Evolutionary conservation across 2,329 filamentous ascomycete species (phyloP).

Genomic region (Cercospora berteroae): DNA sequence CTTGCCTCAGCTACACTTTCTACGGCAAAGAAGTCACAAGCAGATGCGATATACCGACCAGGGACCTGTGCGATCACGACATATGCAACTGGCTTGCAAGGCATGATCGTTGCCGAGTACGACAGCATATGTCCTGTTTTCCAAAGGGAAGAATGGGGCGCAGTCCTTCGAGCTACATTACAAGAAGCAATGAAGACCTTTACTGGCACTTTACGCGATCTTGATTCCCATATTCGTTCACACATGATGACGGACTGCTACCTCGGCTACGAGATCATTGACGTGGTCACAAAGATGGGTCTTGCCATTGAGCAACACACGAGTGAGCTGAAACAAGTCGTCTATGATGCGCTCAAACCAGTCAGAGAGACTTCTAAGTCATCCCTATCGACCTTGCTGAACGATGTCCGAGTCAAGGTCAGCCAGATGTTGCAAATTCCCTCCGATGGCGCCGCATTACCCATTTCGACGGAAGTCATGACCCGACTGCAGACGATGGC

Average conservation of each 20-base stretch:
- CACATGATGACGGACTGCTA: conserved; percentile 91
- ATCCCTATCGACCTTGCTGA: conserved; percentile 77
- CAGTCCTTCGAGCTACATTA: conserved; percentile 75
- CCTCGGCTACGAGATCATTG: conserved; percentile 90
- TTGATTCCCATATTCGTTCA: conserved; percentile 84
- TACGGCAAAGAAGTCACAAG: conserved; percentile 70
- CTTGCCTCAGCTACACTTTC: conserved; percentile 78
- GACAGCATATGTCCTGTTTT: conserved; percentile 89
- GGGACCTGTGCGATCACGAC: conserved; percentile 89
- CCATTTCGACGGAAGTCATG: conserved; percentile 81
- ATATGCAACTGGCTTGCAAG: conserved; percentile 84
- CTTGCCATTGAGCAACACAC: conserved; percentile 77
- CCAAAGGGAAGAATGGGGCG: conserved; percentile 76
- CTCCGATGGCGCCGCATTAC: conserved; percentile 72
- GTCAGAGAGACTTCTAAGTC: conserved; percentile 87
- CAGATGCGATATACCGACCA: conserved; percentile 79
- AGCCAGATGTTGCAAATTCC: conserved; percentile 66
- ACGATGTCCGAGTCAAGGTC: conserved; percentile 74
- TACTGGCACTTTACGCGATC: conserved; percentile 77
- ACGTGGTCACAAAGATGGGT: conserved; percentile 78
- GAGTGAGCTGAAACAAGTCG: conserved; percentile 77
- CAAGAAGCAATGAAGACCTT: conserved; percentile 77
- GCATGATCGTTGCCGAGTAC: conserved; percentile 82
- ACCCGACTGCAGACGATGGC: conserved; percentile 82
- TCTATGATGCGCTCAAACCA: conserved; percentile 83